A percentile compares a stretch with the other conserved stretches of the same genome.
phyloP scores from a whole-genome alignment of 139 green algal species.

The Chlorella sp. region DNA sequence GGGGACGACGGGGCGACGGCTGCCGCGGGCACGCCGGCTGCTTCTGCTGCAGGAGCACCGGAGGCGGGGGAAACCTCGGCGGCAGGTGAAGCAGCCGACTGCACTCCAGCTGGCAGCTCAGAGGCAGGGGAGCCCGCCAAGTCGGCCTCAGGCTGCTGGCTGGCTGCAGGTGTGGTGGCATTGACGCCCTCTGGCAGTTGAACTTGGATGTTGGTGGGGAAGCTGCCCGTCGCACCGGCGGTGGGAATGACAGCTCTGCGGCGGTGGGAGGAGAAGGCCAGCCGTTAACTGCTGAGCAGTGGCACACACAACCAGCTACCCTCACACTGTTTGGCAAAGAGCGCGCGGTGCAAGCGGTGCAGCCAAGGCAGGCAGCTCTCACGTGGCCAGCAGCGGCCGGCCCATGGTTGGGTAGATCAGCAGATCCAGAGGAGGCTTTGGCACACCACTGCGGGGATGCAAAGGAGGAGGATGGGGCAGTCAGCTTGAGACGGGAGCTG shows the following conservation, averaged over 20 bases:
- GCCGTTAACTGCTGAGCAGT: too few relatives aligned
- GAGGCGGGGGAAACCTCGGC: not conserved
- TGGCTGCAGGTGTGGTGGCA: too few relatives aligned
- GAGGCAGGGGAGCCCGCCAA: not conserved
- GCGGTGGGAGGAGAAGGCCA: not conserved
- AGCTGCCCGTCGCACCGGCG: constrained; percentile 5
- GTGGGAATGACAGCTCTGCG: not conserved
- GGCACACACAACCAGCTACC: too few relatives aligned
- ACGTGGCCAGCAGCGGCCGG: constrained; percentile 4
- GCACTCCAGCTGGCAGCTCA: not conserved
- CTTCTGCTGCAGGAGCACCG: not conserved
- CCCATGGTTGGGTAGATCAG: not conserved
- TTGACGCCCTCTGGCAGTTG: not conserved
- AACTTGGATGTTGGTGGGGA: not conserved
- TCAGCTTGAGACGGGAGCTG: too few relatives aligned
- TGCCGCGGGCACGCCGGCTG: not conserved
- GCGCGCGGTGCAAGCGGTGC: too few relatives aligned
- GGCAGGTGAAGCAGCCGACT: not conserved
- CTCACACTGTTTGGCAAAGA: too few relatives aligned
- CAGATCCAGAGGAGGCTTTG: constrained; percentile 1
- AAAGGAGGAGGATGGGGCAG: not conserved
- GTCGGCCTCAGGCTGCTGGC: not conserved
- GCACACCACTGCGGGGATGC: constrained; percentile 1
- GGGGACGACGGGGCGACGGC: not conserved
- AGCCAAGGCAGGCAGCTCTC: not conserved